These are phyloP conservation scores for Gyrodon lividus DNA, from an alignment of 768 basidiomycete genomes.

Conservation along the genomic window DNA sequence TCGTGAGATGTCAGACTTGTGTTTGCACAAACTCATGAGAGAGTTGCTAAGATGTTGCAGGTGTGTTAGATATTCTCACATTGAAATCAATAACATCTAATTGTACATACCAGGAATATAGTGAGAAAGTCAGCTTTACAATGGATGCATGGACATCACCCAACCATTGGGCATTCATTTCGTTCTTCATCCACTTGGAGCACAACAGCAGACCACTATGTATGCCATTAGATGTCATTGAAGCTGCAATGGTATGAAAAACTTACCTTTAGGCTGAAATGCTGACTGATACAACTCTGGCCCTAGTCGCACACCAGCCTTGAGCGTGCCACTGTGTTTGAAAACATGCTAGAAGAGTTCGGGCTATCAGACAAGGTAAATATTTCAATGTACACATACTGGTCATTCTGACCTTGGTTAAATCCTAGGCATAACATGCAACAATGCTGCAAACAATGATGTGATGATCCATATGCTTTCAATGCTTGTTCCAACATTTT, in stretches of 20 bases:
- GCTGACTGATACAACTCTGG: no score
- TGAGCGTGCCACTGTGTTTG: slow-evolving; percentile 35
- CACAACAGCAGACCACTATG: slow-evolving; percentile 24
- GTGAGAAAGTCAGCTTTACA: slow-evolving; percentile 31
- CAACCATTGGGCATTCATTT: slow-evolving; percentile 35
- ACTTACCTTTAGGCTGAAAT: no score
- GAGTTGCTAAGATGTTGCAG: slow-evolving; percentile 29
- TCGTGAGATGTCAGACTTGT: slow-evolving; percentile 29
- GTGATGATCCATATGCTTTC: slow-evolving; percentile 11
- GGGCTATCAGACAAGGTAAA: slow-evolving; percentile 35
- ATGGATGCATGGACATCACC: slow-evolving; percentile 40
- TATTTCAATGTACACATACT: neutral
- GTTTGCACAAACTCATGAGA: slow-evolving; percentile 18
- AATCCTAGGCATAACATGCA: neutral
- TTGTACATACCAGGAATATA: slow-evolving; percentile 21
- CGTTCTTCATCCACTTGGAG: slow-evolving; percentile 34
- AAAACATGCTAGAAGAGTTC: slow-evolving; percentile 33
- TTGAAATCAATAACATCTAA: neutral
- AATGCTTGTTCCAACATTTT: slow-evolving; percentile 20
- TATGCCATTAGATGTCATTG: slow-evolving; percentile 37
- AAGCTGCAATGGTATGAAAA: slow-evolving; percentile 25
- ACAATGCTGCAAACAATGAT: no score
- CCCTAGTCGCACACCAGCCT: slow-evolving; percentile 32
- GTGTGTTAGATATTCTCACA: slow-evolving; percentile 6
- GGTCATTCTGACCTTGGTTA: slow-evolving; percentile 34